Evolutionary conservation across 768 basidiomycete genomes (phyloP).

Genomic region (Lactarius indigo): DNA sequence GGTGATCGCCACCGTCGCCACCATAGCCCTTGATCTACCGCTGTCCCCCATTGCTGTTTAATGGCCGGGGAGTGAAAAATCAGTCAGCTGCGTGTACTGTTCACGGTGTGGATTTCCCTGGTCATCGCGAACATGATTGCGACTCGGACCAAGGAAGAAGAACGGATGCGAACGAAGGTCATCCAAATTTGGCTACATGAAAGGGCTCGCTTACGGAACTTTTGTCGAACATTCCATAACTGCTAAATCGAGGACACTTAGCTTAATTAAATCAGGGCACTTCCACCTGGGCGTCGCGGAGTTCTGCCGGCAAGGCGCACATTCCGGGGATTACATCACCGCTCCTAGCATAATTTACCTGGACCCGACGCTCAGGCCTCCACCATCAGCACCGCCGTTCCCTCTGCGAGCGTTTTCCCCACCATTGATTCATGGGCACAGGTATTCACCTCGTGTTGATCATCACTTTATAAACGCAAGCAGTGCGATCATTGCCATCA

Average conservation of each 20-base stretch:
- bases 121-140: slow-evolving; percentile 12
- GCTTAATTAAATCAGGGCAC: slow-evolving; percentile 29
- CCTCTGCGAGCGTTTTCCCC: background rate
- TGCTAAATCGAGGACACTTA: slow-evolving; percentile 25
- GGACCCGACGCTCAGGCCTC: background rate
- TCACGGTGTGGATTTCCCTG: slow-evolving; percentile 1
- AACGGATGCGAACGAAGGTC: slow-evolving; percentile 20
- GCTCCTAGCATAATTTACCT: slow-evolving; percentile 5
- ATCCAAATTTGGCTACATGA: slow-evolving; percentile 27
- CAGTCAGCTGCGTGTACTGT: background rate
- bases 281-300: slow-evolving; percentile 21
- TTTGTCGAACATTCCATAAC: slow-evolving; percentile 21
- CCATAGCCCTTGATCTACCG: background rate
- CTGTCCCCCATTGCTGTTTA: background rate
- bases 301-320: slow-evolving; percentile 21
- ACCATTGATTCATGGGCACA: background rate
- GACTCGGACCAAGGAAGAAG: slow-evolving; percentile 26
- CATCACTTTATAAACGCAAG: slow-evolving; percentile 3
- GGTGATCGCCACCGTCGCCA: background rate
- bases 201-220: slow-evolving; percentile 16
- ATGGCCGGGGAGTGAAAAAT: background rate
- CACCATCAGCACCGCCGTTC: background rate
- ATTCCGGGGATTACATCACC: slow-evolving; percentile 26
- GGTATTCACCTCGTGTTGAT: background rate
- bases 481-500: slow-evolving; percentile 22